A percentile compares a stretch with the other conserved stretches of the same genome.
Evolutionary conservation across 768 basidiomycete genomes (phyloP).

Genomic region (Pleurotus salmoneostramineus): DNA sequence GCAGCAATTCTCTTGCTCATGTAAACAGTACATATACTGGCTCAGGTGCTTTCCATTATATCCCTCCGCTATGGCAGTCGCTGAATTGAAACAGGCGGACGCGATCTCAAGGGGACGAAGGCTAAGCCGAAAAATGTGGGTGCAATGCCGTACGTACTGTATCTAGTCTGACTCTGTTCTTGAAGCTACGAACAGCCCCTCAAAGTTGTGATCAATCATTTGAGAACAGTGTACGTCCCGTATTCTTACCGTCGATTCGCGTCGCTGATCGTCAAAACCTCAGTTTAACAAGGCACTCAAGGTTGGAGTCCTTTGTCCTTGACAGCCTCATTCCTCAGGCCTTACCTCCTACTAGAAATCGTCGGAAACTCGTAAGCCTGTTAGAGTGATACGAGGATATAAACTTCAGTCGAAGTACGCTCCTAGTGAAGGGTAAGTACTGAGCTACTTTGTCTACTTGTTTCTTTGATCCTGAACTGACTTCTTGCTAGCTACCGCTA

Average conservation of each 20-base stretch:
- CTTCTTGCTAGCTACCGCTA: slow-evolving; percentile 67
- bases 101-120: slow-evolving; percentile 85
- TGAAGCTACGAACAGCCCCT: slow-evolving; percentile 80
- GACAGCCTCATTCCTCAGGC: neutral
- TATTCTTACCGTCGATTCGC: no score
- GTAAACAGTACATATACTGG: slow-evolving; percentile 71
- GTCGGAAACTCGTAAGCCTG: slow-evolving; percentile 74
- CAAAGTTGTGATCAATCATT: slow-evolving; percentile 85
- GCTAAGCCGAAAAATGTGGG: slow-evolving; percentile 78
- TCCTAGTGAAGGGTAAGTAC: slow-evolving; percentile 66
- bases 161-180: neutral
- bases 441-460: neutral
- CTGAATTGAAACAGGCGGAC: slow-evolving; percentile 50
- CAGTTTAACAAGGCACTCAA: slow-evolving; percentile 68
- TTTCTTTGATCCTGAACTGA: neutral
- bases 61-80: no score
- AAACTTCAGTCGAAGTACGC: slow-evolving; percentile 72
- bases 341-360: slow-evolving; percentile 45
- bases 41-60: slow-evolving; percentile 40
- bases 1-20: neutral
- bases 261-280: no score
- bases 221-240: slow-evolving; percentile 36
- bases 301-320: slow-evolving; percentile 26
- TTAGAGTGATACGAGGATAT: slow-evolving; percentile 86
- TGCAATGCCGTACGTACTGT: neutral